Percentiles rank a stretch among this genome's conserved stretches.
These are phyloP conservation scores for Biscogniauxia sp. DNA, from an alignment of 2,329 filamentous ascomycete species.

Conservation along the genomic window DNA sequence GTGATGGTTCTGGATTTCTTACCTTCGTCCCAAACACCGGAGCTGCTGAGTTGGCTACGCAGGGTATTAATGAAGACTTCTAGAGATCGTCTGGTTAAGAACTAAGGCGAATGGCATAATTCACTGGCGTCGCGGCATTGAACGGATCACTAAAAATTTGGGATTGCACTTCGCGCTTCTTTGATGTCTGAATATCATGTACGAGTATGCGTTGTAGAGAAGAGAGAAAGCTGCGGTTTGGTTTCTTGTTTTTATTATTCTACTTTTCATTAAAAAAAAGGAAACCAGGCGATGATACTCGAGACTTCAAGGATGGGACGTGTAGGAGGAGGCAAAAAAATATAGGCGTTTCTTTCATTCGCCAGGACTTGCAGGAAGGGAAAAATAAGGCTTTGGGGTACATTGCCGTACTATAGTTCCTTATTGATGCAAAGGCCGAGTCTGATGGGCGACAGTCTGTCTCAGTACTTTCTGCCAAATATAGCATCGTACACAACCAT, in stretches of 20 bases:
- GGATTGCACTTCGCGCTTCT: constrained; percentile 15
- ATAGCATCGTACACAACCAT: background rate
- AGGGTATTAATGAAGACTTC: background rate
- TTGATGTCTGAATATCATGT: constrained; percentile 16
- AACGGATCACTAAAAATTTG: constrained; percentile 14
- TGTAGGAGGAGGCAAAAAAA: background rate
- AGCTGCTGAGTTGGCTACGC: background rate
- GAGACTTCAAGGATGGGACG: background rate
- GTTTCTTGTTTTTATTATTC: background rate
- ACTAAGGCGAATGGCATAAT: constrained; percentile 3
- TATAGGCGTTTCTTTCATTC: background rate
- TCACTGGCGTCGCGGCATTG: constrained; percentile 16
- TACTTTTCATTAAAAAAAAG: background rate
- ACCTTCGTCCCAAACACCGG: background rate
- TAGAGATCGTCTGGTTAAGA: constrained; percentile 3
- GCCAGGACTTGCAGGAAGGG: background rate
- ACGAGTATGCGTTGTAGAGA: constrained; percentile 20
- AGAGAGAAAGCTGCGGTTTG: background rate
- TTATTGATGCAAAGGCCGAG: background rate
- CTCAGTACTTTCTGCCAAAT: background rate
- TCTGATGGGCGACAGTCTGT: background rate
- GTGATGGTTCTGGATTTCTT: background rate
- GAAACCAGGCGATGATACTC: background rate
- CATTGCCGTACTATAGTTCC: background rate
- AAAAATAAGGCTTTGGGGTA: background rate